These are phyloP conservation scores for Colletotrichum sp. DNA, from an alignment of 2,329 filamentous ascomycete species.

Conservation along the genomic window DNA sequence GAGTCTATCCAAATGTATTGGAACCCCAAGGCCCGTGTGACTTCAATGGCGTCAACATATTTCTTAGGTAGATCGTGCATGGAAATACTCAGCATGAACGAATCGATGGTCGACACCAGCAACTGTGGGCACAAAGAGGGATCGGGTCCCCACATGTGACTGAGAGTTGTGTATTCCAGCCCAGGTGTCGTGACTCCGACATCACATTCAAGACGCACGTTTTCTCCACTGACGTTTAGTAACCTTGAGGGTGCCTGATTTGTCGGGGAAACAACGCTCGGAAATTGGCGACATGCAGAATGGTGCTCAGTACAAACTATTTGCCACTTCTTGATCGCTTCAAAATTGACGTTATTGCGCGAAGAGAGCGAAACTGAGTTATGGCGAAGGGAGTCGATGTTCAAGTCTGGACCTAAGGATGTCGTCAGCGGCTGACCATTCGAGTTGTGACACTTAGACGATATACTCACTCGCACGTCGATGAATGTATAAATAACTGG, in stretches of 20 bases:
- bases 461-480: background rate
- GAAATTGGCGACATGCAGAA: background rate
- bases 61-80: background rate
- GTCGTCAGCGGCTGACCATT: background rate
- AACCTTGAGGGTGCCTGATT: background rate
- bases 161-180: background rate
- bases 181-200: background rate
- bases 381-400: background rate
- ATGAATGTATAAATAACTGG: background rate
- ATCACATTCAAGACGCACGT: background rate
- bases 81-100: background rate
- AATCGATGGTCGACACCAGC: background rate
- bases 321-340: background rate
- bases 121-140: background rate
- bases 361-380: background rate
- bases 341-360: background rate
- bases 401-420: background rate
- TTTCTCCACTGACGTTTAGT: background rate
- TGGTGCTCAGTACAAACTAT: background rate
- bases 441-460: rapidly evolving
- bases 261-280: background rate
- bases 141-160: background rate
- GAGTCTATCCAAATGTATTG: background rate
- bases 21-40: background rate
- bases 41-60: background rate